These are phyloP conservation scores for Paecilomyces formosus DNA, from an alignment of 2,329 filamentous ascomycete species.

Conservation along the genomic window DNA sequence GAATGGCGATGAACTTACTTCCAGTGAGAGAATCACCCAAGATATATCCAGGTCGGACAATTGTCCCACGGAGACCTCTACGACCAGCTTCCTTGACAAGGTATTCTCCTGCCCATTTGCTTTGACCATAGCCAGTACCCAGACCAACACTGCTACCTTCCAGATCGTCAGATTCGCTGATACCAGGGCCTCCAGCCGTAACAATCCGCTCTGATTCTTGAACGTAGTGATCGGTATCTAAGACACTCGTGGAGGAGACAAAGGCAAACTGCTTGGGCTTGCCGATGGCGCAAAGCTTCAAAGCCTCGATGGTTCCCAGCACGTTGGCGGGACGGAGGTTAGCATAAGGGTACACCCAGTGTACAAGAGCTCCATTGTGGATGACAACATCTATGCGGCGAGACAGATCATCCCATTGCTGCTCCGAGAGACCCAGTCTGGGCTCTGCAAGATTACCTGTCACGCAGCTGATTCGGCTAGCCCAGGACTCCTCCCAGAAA, in stretches of 20 bases:
- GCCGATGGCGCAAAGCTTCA: constrained; percentile 67
- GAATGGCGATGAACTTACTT: constrained; percentile 13
- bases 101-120: constrained; percentile 73
- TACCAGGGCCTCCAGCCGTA: constrained; percentile 53
- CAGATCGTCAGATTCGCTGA: constrained; percentile 72
- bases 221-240: constrained; percentile 78
- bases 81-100: constrained; percentile 71
- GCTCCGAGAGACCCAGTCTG: constrained; percentile 62
- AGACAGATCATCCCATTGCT: constrained; percentile 57
- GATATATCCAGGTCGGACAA: constrained; percentile 81
- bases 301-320: constrained; percentile 66
- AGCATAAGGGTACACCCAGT: constrained; percentile 76
- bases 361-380: constrained; percentile 72
- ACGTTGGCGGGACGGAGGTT: constrained; percentile 70
- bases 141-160: constrained; percentile 68
- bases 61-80: constrained; percentile 65
- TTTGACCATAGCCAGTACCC: constrained; percentile 82
- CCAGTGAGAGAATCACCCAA: constrained; percentile 65
- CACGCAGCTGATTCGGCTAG: constrained; percentile 56
- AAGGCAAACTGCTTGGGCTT: constrained; percentile 76
- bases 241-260: constrained; percentile 71
- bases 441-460: constrained; percentile 67
- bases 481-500: constrained; percentile 64
- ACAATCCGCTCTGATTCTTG: constrained; percentile 59
- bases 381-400: constrained; percentile 64